Conservation (phyloP, 179 eudicot genomes). For the Beta corolliflora region DNA sequence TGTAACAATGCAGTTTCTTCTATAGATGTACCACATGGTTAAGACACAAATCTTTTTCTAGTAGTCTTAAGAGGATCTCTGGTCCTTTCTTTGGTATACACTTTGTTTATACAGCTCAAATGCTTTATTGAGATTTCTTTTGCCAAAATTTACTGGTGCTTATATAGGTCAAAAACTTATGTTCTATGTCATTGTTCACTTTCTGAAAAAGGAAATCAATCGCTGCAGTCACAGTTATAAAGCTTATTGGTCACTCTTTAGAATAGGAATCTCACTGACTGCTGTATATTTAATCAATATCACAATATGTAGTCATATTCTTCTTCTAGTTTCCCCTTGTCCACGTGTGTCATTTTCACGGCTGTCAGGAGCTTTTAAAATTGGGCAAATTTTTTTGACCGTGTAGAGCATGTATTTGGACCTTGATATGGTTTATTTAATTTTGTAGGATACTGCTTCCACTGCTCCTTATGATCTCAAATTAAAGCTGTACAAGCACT, state of each 20-base stretch:
- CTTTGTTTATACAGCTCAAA: not conserved
- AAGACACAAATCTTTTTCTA: not conserved
- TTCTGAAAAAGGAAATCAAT: not conserved
- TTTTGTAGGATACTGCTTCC: conserved; percentile 51
- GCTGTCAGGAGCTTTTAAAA: not conserved
- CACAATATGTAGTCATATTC: not conserved
- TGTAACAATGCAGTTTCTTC: not conserved
- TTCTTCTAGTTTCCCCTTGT: not conserved
- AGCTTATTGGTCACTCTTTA: not conserved
- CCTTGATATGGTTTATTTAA: conserved; percentile 24
- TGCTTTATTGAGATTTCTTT: not conserved
- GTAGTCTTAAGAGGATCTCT: not conserved
- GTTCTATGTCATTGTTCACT: not conserved
- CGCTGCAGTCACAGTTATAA: not conserved
- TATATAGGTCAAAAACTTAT: not conserved
- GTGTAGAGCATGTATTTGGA: not conserved
- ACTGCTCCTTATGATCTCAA: conserved; percentile 55
- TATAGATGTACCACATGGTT: not conserved
- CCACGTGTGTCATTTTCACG: not conserved
- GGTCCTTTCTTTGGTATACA: not conserved
- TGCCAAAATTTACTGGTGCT: not conserved
- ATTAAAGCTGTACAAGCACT: conserved; percentile 65
- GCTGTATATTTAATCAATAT: not conserved
- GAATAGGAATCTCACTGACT: not conserved
- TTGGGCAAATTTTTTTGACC: not conserved